Percentiles rank a stretch among this genome's conserved stretches.
Evolutionary conservation across 1,284 basidiomycete genomes (phyloP).

Genomic region (Leccinum insigne): DNA sequence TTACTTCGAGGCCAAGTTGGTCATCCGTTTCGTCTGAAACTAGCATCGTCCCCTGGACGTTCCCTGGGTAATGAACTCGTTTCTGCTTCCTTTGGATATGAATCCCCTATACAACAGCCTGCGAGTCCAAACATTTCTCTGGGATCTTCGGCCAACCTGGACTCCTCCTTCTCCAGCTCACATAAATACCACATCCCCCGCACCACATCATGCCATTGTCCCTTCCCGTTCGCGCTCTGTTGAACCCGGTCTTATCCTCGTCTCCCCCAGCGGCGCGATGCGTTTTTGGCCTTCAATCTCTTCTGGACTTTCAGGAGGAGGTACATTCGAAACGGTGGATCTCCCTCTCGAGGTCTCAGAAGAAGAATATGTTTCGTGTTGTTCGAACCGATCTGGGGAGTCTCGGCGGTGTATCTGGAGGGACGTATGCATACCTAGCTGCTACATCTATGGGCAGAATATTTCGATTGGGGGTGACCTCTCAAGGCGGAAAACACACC

Average conservation of each 20-base stretch:
- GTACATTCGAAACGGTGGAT: constrained; percentile 54
- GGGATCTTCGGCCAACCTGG: constrained; percentile 15
- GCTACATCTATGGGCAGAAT: constrained; percentile 68
- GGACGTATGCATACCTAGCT: constrained; percentile 46
- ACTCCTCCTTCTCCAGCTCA: constrained; percentile 20
- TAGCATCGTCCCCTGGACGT: constrained; percentile 12
- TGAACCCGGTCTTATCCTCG: constrained; percentile 76
- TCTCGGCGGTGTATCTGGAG: constrained; percentile 5
- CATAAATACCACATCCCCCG: constrained; percentile 42
- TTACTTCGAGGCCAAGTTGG: constrained; percentile 27
- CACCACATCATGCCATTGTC: constrained; percentile 67
- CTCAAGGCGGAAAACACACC: constrained; percentile 66
- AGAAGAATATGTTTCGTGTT: constrained; percentile 65
- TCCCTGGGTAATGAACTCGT: constrained; percentile 21
- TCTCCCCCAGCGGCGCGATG: constrained; percentile 62
- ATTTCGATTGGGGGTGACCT: constrained; percentile 63
- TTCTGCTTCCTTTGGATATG: constrained; percentile 14
- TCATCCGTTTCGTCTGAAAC: constrained; percentile 32
- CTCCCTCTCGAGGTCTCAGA: constrained; percentile 46
- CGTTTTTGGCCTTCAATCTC: constrained; percentile 83
- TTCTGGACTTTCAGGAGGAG: constrained; percentile 79
- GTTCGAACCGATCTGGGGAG: constrained; percentile 62
- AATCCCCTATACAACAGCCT: constrained; percentile 21
- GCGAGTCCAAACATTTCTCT: constrained; percentile 29
- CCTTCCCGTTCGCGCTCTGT: constrained; percentile 56